These are phyloP conservation scores for Podaxis pistillaris DNA, from an alignment of 768 basidiomycete genomes.

Conservation along the genomic window DNA sequence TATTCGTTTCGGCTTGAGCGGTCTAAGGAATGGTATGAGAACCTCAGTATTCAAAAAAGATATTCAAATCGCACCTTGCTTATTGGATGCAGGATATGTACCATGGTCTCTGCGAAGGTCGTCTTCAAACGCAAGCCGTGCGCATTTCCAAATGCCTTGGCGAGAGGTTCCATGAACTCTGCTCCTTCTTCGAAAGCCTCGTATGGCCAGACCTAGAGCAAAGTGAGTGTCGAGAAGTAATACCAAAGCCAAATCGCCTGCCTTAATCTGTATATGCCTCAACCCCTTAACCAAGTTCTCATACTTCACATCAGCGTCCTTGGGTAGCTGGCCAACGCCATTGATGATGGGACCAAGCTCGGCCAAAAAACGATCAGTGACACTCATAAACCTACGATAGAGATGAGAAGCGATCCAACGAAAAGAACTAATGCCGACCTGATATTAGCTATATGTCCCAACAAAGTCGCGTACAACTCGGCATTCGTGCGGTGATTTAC, in stretches of 20 bases:
- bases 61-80: constrained; percentile 59
- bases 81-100: constrained; percentile 79
- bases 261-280: constrained; percentile 81
- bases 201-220: constrained; percentile 81
- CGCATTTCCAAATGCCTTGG: constrained; percentile 78
- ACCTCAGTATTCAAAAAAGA: not conserved
- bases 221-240: constrained; percentile 1
- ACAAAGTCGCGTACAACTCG: constrained; percentile 78
- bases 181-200: constrained; percentile 92
- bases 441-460: constrained; percentile 79
- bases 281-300: constrained; percentile 85
- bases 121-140: constrained; percentile 83
- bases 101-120: constrained; percentile 81
- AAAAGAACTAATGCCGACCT: constrained; percentile 47
- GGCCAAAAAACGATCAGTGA: constrained; percentile 87
- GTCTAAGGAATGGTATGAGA: constrained; percentile 45
- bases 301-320: constrained; percentile 78
- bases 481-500: constrained; percentile 80
- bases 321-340: constrained; percentile 60
- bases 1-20: constrained; percentile 94
- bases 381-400: constrained; percentile 71
- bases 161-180: constrained; percentile 83
- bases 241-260: constrained; percentile 22
- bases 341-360: constrained; percentile 74
- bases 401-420: not conserved